These are phyloP conservation scores for Sambucus nigra DNA, from an alignment of 129 eudicot species.

Conservation along the genomic window DNA sequence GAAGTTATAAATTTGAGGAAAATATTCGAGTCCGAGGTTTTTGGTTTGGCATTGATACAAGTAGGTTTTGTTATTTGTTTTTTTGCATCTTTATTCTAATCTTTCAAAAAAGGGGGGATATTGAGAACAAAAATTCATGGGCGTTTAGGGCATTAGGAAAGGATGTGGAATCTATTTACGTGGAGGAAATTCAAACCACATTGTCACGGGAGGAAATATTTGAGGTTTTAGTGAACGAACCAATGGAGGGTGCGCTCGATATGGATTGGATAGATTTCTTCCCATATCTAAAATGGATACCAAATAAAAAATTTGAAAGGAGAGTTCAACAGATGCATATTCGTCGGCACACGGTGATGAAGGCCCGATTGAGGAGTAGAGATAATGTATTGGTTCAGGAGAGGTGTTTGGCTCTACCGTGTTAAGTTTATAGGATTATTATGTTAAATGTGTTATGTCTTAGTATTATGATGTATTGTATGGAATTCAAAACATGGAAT, in stretches of 20 bases:
- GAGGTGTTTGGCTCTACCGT: slow-evolving; percentile 22
- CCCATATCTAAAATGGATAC: slow-evolving; percentile 47
- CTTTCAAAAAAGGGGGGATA: not conserved
- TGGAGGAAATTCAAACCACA: slow-evolving; percentile 34
- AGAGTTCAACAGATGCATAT: slow-evolving; percentile 20
- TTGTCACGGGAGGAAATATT: slow-evolving; percentile 33
- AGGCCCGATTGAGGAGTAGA: slow-evolving; percentile 26
- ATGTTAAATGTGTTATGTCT: too few species aligned
- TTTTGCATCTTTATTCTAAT: not conserved
- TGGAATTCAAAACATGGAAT: slow-evolving; percentile 13
- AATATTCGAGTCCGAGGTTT: slow-evolving; percentile 35
- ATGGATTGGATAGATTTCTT: slow-evolving; percentile 64
- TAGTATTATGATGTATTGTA: too few species aligned
- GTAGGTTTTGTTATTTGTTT: slow-evolving; percentile 15
- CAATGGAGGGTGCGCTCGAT: slow-evolving; percentile 41
- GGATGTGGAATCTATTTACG: slow-evolving; percentile 33
- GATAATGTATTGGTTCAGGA: slow-evolving; percentile 16
- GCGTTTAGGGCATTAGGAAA: slow-evolving; percentile 29
- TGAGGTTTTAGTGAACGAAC: slow-evolving; percentile 31
- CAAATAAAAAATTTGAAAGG: slow-evolving; percentile 23
- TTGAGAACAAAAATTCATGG: not conserved
- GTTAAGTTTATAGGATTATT: too few species aligned
- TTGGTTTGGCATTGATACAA: slow-evolving; percentile 37
- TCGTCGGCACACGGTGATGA: slow-evolving; percentile 38
- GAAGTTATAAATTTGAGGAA: slow-evolving; percentile 36